A percentile compares a stretch with the other conserved stretches of the same genome.
Conservation (phyloP, 495 filamentous ascomycete species). For the Chaetomium cochliodes region DNA sequence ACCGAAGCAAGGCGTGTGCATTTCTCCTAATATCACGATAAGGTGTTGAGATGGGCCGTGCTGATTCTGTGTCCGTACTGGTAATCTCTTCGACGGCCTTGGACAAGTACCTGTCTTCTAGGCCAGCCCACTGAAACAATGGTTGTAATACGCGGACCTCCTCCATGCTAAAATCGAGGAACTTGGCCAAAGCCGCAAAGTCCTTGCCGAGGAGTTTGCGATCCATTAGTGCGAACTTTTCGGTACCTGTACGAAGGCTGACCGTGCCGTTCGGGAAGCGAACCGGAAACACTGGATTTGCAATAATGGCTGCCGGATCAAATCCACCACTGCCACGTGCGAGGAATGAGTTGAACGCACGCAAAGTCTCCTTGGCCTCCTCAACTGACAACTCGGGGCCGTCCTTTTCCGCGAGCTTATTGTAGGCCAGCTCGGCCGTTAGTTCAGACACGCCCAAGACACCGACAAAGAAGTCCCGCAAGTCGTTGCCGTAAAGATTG, state of each 20-base stretch:
- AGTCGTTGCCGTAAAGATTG: background rate
- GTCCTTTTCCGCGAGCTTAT: background rate
- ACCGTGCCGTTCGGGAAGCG: background rate
- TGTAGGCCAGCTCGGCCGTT: background rate
- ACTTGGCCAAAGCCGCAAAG: background rate
- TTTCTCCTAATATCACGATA: background rate
- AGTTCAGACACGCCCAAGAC: background rate
- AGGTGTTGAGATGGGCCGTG: background rate
- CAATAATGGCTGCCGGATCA: background rate
- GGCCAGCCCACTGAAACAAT: background rate
- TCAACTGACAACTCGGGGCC: background rate
- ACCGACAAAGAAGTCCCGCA: slow-evolving; percentile 1
- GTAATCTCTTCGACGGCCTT: background rate
- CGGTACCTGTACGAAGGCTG: background rate
- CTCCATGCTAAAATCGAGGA: slow-evolving; percentile 2
- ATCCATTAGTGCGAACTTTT: background rate
- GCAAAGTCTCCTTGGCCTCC: slow-evolving; percentile 2
- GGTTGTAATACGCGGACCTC: background rate
- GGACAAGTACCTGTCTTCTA: slow-evolving; percentile 1
- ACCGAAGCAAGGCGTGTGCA: background rate
- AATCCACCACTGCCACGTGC: background rate
- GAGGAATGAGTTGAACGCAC: background rate
- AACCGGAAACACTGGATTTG: background rate
- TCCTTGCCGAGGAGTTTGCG: background rate
- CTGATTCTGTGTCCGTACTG: background rate